Conservation (phyloP, 768 basidiomycete species). For the Cyclocybe aegerita region DNA sequence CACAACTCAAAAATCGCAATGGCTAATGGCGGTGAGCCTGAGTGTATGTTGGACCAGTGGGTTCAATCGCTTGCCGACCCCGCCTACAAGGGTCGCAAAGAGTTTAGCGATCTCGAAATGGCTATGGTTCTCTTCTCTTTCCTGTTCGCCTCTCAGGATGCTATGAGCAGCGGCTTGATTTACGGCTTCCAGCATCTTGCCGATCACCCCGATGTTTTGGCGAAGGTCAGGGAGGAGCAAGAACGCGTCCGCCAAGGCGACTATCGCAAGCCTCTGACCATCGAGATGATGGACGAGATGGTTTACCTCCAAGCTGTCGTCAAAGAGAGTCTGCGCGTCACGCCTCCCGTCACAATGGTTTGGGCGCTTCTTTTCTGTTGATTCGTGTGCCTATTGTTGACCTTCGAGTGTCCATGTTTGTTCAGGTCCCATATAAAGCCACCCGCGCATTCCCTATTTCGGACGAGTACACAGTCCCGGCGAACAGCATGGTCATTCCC, state of each 20-base stretch:
- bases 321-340: constrained; percentile 88
- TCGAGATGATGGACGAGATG: constrained; percentile 93
- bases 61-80: constrained; percentile 67
- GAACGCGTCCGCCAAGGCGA: constrained; percentile 79
- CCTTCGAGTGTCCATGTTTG: constrained; percentile 13
- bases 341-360: constrained; percentile 97
- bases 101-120: constrained; percentile 94
- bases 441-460: constrained; percentile 91
- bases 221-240: constrained; percentile 91
- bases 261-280: constrained; percentile 69
- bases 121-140: constrained; percentile 96
- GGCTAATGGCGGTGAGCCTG: constrained; percentile 74
- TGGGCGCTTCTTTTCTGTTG: constrained; percentile 10
- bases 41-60: constrained; percentile 95
- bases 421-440: constrained; percentile 88
- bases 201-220: constrained; percentile 85
- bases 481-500: constrained; percentile 91
- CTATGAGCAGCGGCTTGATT: constrained; percentile 96
- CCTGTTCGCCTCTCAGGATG: constrained; percentile 95
- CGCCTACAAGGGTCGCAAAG: constrained; percentile 72
- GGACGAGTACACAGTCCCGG: constrained; percentile 89
- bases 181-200: constrained; percentile 96
- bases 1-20: constrained; percentile 78
- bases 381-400: constrained; percentile 9
- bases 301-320: constrained; percentile 89